phyloP scores from a whole-genome alignment of 208 protist species.

The Sergeia podlipaevii region DNA sequence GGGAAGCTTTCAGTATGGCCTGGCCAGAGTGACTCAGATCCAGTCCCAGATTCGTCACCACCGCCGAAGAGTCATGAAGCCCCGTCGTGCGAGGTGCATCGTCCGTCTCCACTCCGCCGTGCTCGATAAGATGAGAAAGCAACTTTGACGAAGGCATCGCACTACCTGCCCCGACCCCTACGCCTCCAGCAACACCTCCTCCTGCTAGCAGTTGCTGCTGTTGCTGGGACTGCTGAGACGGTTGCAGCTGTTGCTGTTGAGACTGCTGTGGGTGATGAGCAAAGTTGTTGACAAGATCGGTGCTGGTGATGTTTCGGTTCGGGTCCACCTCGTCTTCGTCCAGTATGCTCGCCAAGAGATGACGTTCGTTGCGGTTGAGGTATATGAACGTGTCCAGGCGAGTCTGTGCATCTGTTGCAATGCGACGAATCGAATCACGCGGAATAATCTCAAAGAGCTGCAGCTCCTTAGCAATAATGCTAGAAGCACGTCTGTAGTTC shows the following conservation, averaged over 20 bases:
- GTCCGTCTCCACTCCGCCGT: not conserved
- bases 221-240: too few species aligned
- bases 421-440: not conserved
- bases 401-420: slow-evolving; percentile 7
- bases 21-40: too few species aligned
- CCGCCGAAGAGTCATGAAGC: not conserved
- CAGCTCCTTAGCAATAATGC: slow-evolving; percentile 6
- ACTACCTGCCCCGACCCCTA: too few species aligned
- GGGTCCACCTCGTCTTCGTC: not conserved
- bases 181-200: too few species aligned
- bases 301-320: not conserved
- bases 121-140: not conserved
- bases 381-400: slow-evolving; percentile 9
- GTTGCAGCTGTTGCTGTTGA: not conserved
- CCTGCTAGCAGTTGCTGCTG: too few species aligned
- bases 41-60: too few species aligned
- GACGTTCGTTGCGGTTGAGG: not conserved
- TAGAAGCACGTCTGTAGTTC: slow-evolving; percentile 14
- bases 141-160: slow-evolving; percentile 1
- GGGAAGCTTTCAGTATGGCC: too few species aligned
- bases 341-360: not conserved
- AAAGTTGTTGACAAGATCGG: not conserved
- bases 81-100: not conserved
- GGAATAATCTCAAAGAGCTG: slow-evolving; percentile 10
- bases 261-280: not conserved